Conservation (phyloP, 1,284 basidiomycete genomes). For the Trichosporon ovoides region DNA sequence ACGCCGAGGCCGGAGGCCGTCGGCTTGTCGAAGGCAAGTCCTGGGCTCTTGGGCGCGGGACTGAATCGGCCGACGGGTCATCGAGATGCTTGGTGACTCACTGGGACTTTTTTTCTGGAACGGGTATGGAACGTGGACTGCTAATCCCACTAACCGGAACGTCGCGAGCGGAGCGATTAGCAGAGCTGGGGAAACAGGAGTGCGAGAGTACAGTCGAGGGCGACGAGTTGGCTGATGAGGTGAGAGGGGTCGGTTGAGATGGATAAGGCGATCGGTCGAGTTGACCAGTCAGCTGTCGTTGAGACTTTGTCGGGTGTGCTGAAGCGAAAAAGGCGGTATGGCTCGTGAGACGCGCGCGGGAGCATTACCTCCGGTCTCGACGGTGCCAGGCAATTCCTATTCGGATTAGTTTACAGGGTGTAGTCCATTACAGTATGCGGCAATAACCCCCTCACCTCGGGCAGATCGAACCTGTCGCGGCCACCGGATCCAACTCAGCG, state of each 20-base stretch:
- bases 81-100: not conserved
- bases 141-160: not conserved
- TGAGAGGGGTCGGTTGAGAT: not conserved
- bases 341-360: not conserved
- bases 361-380: not conserved
- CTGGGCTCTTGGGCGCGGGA: not conserved
- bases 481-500: too few relatives aligned
- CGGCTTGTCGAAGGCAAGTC: not conserved
- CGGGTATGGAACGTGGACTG: not conserved
- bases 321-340: not conserved
- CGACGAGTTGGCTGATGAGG: not conserved
- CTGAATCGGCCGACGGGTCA: not conserved
- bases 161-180: not conserved
- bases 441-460: not conserved
- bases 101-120: slow-evolving; percentile 4
- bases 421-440: not conserved
- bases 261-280: not conserved
- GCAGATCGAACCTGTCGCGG: not conserved
- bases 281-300: not conserved
- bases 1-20: slow-evolving; percentile 1
- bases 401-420: not conserved
- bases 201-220: not conserved
- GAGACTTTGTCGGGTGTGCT: slow-evolving; percentile 2
- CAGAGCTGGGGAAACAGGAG: not conserved
- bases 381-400: not conserved